Conservation (phyloP, 1,139 yeast species). For the Geotrichum fermentans region DNA sequence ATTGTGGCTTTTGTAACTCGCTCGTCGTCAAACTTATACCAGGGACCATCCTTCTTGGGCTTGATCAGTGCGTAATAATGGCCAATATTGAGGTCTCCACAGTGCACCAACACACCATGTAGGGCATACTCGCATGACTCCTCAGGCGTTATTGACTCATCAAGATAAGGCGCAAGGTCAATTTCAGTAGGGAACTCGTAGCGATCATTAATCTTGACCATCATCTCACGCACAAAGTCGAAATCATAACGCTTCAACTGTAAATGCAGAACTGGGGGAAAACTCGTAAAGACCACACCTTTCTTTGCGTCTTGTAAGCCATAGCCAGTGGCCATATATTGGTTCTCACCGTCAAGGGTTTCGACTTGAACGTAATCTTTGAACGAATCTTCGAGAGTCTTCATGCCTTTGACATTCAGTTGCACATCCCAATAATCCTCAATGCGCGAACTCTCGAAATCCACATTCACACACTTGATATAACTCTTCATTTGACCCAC, state of each 20-base stretch:
- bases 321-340: slow-evolving; percentile 85
- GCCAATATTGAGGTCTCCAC: slow-evolving; percentile 93
- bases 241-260: slow-evolving; percentile 93
- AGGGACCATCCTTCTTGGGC: slow-evolving; percentile 63
- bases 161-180: slow-evolving; percentile 75
- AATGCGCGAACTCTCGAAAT: slow-evolving; percentile 83
- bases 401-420: slow-evolving; percentile 81
- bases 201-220: slow-evolving; percentile 87
- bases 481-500: slow-evolving; percentile 97
- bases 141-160: slow-evolving; percentile 44
- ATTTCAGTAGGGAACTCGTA: slow-evolving; percentile 84
- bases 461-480: slow-evolving; percentile 90
- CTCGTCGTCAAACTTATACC: slow-evolving; percentile 96
- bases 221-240: slow-evolving; percentile 82
- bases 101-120: slow-evolving; percentile 92
- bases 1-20: slow-evolving; percentile 82
- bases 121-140: slow-evolving; percentile 74
- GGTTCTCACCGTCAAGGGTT: slow-evolving; percentile 88
- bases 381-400: slow-evolving; percentile 68
- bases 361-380: slow-evolving; percentile 84
- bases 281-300: slow-evolving; percentile 85
- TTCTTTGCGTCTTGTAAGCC: slow-evolving; percentile 96
- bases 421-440: slow-evolving; percentile 99
- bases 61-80: slow-evolving; percentile 93
- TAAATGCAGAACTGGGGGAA: slow-evolving; percentile 89